phyloP scores from a whole-genome alignment of 2,329 filamentous ascomycete genomes.

The Neodidymelliopsis sp. region DNA sequence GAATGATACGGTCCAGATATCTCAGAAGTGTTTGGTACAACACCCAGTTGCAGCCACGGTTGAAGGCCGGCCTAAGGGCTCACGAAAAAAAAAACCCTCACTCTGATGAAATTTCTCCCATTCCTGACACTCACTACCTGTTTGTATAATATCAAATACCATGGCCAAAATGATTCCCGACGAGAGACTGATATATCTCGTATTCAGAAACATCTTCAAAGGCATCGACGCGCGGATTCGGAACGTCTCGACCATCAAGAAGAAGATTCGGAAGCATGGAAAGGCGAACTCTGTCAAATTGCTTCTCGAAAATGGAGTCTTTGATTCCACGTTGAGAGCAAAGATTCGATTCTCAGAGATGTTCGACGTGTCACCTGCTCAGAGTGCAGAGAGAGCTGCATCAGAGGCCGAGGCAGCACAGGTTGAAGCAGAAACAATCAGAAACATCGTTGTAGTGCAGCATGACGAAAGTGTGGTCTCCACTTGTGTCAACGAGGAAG shows the following conservation, averaged over 20 bases:
- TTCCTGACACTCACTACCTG: too few species aligned
- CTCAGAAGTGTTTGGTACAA: too few species aligned
- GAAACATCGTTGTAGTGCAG: not conserved
- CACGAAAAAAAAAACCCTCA: too few species aligned
- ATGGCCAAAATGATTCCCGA: not conserved
- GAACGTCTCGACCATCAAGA: not conserved
- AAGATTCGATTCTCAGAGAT: conserved; percentile 3
- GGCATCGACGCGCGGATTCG: not conserved
- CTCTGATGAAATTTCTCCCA: too few species aligned
- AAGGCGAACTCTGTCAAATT: not conserved
- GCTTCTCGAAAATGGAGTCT: not conserved
- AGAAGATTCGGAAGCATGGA: not conserved
- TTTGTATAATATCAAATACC: too few species aligned
- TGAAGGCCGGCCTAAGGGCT: too few species aligned
- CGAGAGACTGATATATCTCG: not conserved
- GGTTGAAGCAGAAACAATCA: not conserved
- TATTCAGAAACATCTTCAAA: not conserved
- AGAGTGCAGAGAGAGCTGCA: conserved; percentile 1
- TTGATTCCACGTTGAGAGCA: not conserved
- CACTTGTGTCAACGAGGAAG: not conserved
- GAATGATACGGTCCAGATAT: too few species aligned
- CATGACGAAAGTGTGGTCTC: not conserved
- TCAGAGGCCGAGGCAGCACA: conserved; percentile 2
- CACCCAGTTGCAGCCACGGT: too few species aligned
- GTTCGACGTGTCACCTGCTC: conserved; percentile 1